Evolutionary conservation across 441 rosid genomes (phyloP).

Genomic region (Bruguiera hainesii): DNA sequence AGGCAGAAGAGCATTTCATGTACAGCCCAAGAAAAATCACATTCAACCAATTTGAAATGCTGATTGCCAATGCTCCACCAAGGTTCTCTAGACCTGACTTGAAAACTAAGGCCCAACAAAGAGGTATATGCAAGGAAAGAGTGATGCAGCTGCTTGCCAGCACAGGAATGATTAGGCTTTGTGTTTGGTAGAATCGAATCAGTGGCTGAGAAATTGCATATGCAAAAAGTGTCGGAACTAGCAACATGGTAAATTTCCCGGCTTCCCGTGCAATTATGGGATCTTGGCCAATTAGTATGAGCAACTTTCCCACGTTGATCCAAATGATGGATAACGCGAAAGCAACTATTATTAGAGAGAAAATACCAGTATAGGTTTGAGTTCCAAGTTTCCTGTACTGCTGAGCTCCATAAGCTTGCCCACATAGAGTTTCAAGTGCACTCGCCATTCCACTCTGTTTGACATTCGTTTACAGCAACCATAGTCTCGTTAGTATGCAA

Average conservation of each 20-base stretch:
- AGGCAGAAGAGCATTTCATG: conserved; percentile 52
- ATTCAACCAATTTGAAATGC: conserved; percentile 67
- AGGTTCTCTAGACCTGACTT: conserved; percentile 43
- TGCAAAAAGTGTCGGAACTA: conserved; percentile 66
- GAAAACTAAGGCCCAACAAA: conserved; percentile 64
- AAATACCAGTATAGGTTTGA: conserved; percentile 55
- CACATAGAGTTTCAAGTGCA: conserved; percentile 77
- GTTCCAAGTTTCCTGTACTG: conserved; percentile 56
- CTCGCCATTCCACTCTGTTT: conserved; percentile 67
- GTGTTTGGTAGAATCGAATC: conserved; percentile 55
- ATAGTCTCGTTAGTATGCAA: neutral
- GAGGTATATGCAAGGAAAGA: conserved; percentile 45
- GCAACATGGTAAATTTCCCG: conserved; percentile 50
- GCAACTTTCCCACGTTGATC: conserved; percentile 58
- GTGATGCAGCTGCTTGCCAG: conserved; percentile 44
- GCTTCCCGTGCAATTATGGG: conserved; percentile 62
- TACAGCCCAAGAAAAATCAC: conserved; percentile 48
- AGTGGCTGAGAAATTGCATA: conserved; percentile 60
- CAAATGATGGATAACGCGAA: conserved; percentile 56
- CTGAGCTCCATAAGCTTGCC: conserved; percentile 80
- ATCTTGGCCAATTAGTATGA: conserved; percentile 58
- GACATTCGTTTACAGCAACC: neutral
- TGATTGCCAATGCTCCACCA: conserved; percentile 65
- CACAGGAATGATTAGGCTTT: conserved; percentile 63
- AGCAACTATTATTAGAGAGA: conserved; percentile 42